Conservation (phyloP, 2,329 filamentous ascomycete genomes). For the Mycosphaerella sp. region DNA sequence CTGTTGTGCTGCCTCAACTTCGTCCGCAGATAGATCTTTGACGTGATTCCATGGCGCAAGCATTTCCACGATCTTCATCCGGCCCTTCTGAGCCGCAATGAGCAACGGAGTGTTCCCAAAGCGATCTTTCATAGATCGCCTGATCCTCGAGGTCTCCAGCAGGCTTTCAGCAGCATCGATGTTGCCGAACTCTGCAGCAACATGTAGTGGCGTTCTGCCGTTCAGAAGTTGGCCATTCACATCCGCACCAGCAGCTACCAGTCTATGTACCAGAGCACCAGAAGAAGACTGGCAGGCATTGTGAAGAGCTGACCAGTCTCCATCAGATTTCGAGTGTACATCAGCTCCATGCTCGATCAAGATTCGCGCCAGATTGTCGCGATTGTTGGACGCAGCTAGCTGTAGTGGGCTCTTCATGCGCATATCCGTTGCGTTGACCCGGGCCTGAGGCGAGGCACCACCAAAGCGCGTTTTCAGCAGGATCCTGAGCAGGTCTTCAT, state of each 20-base stretch:
- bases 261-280: slow-evolving; percentile 18
- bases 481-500: slow-evolving; percentile 20
- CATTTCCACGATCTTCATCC: slow-evolving; percentile 39
- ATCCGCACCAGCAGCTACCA: slow-evolving; percentile 25
- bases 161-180: slow-evolving; percentile 21
- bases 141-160: slow-evolving; percentile 28
- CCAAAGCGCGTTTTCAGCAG: slow-evolving; percentile 17
- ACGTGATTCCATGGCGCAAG: slow-evolving; percentile 39
- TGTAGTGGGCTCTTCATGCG: slow-evolving; percentile 24
- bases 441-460: slow-evolving; percentile 18
- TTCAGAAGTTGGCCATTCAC: slow-evolving; percentile 26
- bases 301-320: slow-evolving; percentile 87
- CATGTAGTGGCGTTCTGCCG: slow-evolving; percentile 26
- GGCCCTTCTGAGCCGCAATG: slow-evolving; percentile 37
- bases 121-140: slow-evolving; percentile 36
- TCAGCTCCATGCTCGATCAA: slow-evolving; percentile 92
- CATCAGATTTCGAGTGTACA: slow-evolving; percentile 80
- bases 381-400: slow-evolving; percentile 20
- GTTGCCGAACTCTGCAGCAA: slow-evolving; percentile 28
- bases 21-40: slow-evolving; percentile 19
- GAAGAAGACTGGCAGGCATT: slow-evolving; percentile 20
- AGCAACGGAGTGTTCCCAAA: slow-evolving; percentile 43
- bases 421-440: slow-evolving; percentile 20
- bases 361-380: slow-evolving; percentile 57
- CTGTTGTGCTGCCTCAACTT: slow-evolving; percentile 20